Percentiles rank a stretch among this genome's conserved stretches.
Evolutionary conservation across 345 rosid genomes (phyloP).

Genomic region (Populus tremula): DNA sequence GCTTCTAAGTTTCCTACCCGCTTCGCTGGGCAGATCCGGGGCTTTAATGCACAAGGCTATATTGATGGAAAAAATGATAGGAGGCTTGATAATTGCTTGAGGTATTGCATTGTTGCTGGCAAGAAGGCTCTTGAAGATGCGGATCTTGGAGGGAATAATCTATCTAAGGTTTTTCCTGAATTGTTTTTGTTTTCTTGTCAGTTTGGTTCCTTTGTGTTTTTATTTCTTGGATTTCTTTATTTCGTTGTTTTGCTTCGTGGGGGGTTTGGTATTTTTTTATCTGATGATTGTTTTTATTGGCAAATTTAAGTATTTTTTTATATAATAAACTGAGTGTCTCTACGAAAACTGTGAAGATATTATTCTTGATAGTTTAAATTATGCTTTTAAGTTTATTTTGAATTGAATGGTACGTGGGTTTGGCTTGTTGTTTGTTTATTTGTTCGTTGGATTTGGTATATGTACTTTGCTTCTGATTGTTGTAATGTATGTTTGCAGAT

Average conservation of each 20-base stretch:
- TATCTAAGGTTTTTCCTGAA: constrained; percentile 46
- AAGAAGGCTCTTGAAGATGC: constrained; percentile 92
- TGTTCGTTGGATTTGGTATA: background rate
- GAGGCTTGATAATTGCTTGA: constrained; percentile 90
- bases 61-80: constrained; percentile 96
- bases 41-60: constrained; percentile 72
- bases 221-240: background rate
- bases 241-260: background rate
- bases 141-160: constrained; percentile 75
- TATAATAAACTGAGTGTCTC: background rate
- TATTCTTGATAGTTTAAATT: background rate
- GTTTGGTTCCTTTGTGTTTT: background rate
- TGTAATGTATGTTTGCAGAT: constrained; percentile 46
- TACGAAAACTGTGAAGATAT: background rate
- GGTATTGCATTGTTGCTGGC: constrained; percentile 97
- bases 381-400: background rate
- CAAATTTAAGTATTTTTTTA: background rate
- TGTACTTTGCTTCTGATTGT: background rate
- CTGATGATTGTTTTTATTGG: background rate
- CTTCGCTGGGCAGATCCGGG: constrained; percentile 97
- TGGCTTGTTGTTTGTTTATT: background rate
- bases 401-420: background rate
- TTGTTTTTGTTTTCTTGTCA: background rate
- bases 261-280: background rate
- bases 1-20: constrained; percentile 94